Evolutionary conservation across 2,329 filamentous ascomycete genomes (phyloP), one percentile per base, ranked within the genome.

Genomic region (Pseudopyricularia javanii): DNA sequence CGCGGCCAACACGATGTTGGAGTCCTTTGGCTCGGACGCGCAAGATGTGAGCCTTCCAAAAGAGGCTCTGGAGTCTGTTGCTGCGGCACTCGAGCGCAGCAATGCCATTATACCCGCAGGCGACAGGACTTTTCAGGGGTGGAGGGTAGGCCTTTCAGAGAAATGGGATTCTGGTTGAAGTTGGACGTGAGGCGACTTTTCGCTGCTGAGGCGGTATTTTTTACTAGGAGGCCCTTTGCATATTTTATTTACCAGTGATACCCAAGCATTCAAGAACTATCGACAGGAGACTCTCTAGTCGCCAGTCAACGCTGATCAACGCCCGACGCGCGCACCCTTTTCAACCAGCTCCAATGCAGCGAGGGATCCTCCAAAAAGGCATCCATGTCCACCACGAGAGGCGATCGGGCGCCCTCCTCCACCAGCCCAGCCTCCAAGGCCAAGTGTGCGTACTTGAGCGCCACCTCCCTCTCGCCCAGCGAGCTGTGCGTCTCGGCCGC

Each of bases 111-210:
- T 88, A 8, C 84, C 85, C 1, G 62, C 58, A 0, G 68, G 68
- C 8, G 79, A 83, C 55, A 72, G 79, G 53, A 67, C 59, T 28
- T 85, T 86, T 58, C 73, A 78, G 61, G 77, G 75, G n/a, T 89
- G 84, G 84, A 74, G 74, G 26, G 80, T 88, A 5, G 83, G 82
- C 2, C 62, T 88, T 17, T 61, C 88, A 55, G 73, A 76, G 56
- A 69, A 75, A 55, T 83, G 76, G 66, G 47, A 51, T 47, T 50
- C 20, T 3, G 49, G 49, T 12, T n/a, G n/a, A 14, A 1, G 14
- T 35, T 15, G 32, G 12, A 9, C 8, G n/a, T 6, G 15, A n/a
- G 7, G 40, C 11, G 24, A 20, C 22, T 7, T 14, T 24, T 7
- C 30, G 12, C 30, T 22, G 12, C 7, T 22, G 20, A 24, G 20